Evolutionary conservation across 306 rosid species (phyloP), one percentile per base, ranked within the genome.

Genomic region (Prunus salicina): DNA sequence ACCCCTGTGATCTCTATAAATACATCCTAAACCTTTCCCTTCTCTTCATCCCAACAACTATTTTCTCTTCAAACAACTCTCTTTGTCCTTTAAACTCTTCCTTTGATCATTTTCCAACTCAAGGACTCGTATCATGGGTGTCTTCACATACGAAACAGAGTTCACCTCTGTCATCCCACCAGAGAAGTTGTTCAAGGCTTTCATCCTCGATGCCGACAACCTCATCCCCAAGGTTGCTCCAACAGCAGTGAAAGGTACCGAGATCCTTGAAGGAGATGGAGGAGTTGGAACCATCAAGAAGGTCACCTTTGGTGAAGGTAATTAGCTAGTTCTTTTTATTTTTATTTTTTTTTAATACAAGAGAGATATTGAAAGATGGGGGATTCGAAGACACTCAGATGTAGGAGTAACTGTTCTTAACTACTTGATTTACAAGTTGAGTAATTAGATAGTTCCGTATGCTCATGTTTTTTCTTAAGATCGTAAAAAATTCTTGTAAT

Each of bases 251-350:
- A 67, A 82, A 6, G 69, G 78, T 45, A 14, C 67, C 56, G 91
- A 80, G 51, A 22, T 75, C 57, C 24, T 78, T 7, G 70, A 87
- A 79, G 96, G 93, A 60, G 66, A 72, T 79, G 93, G 93, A 64
- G 90, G 76, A 1, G 80, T 82, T 11, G 91, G 92, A 76, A 79
- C 91, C 74, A 74, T 85, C 76, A 90, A 85, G 84, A 91, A 84
- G 75, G 52, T 87, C 16, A 79, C 66, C 81, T 76, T 57, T 4
- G 53, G 68, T 78, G 80, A 74, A 81, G 91, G 90, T 38, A 81
- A 80, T 19, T 56, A 20, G 27, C 28, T 56, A 0, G 57, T 52
- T 52, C 3, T 52, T n/a, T n/a, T 2, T 52, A 0, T 52, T 52
- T 6, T 6, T 38, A 1, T 38, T 38, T 5, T 2, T 27, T 34